Evolutionary conservation across 306 rosid genomes (phyloP), one percentile per base, ranked within the genome.

Genomic region (Astragalus membranaceus): DNA sequence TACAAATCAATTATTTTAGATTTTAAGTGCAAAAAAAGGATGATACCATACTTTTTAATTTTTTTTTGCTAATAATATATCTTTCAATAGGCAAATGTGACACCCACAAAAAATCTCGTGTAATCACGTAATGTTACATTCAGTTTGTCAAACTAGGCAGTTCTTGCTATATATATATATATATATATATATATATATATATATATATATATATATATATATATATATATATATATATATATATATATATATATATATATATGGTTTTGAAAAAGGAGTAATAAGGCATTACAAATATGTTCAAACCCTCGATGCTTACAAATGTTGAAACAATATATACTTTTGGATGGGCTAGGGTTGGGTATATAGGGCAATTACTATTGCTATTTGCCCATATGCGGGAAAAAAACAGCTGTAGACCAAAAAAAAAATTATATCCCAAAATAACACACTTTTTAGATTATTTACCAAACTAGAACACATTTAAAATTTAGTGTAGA

Each of bases 131-230:
- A 47, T 36, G 17, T 36, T n/a, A 49, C 53, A 73, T 58, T 30
- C 67, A 58, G 14, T 50, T 50, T 66, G 53, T 65, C 64, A 58
- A 76, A 76, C 43, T 58, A 58, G 64, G 70, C 15, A 58, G 35
- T 49, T 4, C 9, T 5, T 50, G 30, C 49, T 64, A 53, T 12
- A 17, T 29, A 37, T 20, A 20, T 20, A 20, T 20, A 20, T 20
- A 20, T 20, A 20, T 20, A 20, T 20, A 20, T 20, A 20, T 20
- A 20, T 20, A 20, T 20, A 20, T 20, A 20, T 20, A 20, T 20
- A 20, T 20, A 20, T 20, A 20, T 20, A 20, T 20, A 20, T 20
- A 20, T 39, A 39, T 7, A 39, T 35, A 17, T 29, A 37, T 20
- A 20, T 20, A 20, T 20, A 20, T 20, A 20, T 20, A 20, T 20